Base-by-base conservation (phyloP, 345 rosid species). In the Hibiscus trionum region DNA sequence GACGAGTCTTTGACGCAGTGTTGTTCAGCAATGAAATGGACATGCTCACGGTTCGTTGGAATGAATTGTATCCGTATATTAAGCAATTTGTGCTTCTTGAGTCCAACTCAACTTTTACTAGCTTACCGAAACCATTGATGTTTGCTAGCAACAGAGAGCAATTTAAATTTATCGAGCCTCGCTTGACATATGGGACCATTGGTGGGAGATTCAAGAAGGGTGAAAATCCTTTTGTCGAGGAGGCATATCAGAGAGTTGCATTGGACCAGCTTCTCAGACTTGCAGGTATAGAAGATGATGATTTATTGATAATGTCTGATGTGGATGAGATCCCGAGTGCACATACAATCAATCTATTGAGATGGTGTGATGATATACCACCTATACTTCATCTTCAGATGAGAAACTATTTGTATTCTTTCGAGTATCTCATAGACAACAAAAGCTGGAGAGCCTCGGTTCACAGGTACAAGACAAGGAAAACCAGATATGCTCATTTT, bases 321-420 rank as follows among this genome's bases (percentile, higher is more conserved):
- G 97, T 90, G 0, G 98, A 93, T 59, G 98, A 93, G 89, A 91
- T 91, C 75, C 98, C 95, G 0, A 94, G 98, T 44, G 97, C 90
- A 17, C 94, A 91, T 77, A 93, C 98, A 3, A 88, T 93, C 69
- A 79, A 93, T 76, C 88, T 93, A 11, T 77, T 94, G 63, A 82
- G 98, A 73, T 94, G 98, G 98, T 94, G 98, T 31, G 95, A 91
- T 47, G 95, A 83, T 7, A 82, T 77, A 59, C 97, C 98, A 1
- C 86, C 88, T 4, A 60, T 94, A 63, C 90, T 94, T 80, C 98
- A 94, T 83, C 93, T 94, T 46, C 95, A 90, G 87, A 69, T 91
- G 75, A 90, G 72, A 77, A 86, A 94, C 76, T 94, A 88, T 80
- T 80, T 94, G 58, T 94, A 94, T 80, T 94, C 98, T 0, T 94